Percentiles rank a stretch among this genome's conserved stretches.
Evolutionary conservation across 495 filamentous ascomycete genomes (phyloP).

Genomic region (Tuber borchii): DNA sequence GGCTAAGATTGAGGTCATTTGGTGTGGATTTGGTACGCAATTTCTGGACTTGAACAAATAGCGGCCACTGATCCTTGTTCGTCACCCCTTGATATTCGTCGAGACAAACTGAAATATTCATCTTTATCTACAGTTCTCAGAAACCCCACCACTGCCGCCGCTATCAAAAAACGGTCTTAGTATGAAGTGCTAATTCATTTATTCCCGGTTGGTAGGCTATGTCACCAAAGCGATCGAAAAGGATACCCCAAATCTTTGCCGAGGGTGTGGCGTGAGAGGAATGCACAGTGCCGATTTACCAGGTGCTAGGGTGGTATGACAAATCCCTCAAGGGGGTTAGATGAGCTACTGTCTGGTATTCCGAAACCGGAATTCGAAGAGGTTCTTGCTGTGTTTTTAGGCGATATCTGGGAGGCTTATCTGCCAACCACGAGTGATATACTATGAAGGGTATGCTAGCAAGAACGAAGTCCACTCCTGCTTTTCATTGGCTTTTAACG

Average conservation of each 20-base stretch:
- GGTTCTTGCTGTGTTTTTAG: neutral
- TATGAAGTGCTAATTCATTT: neutral
- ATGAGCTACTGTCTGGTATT: neutral
- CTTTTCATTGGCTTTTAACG: neutral
- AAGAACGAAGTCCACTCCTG: neutral
- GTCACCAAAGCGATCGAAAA: neutral
- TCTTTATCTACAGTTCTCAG: too few species aligned
- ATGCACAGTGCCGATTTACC: neutral
- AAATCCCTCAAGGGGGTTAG: neutral
- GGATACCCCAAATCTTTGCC: neutral
- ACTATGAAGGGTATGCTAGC: neutral
- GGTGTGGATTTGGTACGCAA: too few species aligned
- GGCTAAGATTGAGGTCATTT: too few species aligned
- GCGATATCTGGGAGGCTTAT: neutral
- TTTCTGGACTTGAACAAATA: too few species aligned
- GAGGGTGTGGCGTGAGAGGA: neutral
- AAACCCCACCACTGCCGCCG: too few species aligned
- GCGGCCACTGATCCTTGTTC: too few species aligned
- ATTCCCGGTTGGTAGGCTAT: neutral
- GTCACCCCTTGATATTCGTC: too few species aligned
- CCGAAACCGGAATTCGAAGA: neutral
- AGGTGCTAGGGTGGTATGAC: neutral
- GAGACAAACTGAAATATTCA: too few species aligned
- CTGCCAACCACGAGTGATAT: neutral
- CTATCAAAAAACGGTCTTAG: too few species aligned